phyloP scores from a whole-genome alignment of 345 rosid genomes.

The Tarenaya hassleriana region DNA sequence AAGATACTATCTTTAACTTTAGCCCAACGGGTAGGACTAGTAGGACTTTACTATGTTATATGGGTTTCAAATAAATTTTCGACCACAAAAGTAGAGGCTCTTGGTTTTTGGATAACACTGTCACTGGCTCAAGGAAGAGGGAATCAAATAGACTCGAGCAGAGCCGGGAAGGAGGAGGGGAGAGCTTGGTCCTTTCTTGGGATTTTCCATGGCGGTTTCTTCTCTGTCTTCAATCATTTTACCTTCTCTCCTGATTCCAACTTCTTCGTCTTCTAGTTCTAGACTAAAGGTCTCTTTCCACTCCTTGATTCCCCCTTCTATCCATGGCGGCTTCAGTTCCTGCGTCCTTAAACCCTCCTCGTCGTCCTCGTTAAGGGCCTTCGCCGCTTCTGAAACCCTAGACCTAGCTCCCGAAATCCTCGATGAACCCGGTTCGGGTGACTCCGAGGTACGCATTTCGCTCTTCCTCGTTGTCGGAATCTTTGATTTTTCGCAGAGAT shows the following conservation, averaged over 20 bases:
- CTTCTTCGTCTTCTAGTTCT: conserved; percentile 30
- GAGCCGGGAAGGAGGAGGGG: conserved; percentile 7
- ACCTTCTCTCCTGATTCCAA: conserved; percentile 39
- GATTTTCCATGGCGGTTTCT: conserved; percentile 47
- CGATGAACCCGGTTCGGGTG: conserved; percentile 38
- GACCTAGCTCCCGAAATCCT: conserved; percentile 35
- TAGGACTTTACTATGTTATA: too few relatives aligned
- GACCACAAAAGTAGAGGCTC: too few relatives aligned
- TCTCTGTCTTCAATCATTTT: conserved; percentile 44
- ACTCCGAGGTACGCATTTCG: conserved; percentile 34
- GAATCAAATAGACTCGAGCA: background rate
- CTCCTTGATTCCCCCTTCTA: conserved; percentile 27
- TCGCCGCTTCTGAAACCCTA: conserved; percentile 60
- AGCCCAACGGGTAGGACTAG: too few relatives aligned
- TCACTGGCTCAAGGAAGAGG: conserved; percentile 17
- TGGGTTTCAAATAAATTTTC: too few relatives aligned
- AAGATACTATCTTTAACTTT: too few relatives aligned
- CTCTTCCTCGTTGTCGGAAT: background rate
- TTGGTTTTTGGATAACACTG: conserved; percentile 16
- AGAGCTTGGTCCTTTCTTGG: background rate
- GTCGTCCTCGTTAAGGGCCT: conserved; percentile 37
- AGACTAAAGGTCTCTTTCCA: conserved; percentile 33
- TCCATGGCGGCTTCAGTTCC: conserved; percentile 24
- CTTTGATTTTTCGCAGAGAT: background rate
- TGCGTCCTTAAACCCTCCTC: conserved; percentile 29